Conservation (phyloP, 2,329 filamentous ascomycete genomes). For the Phialophora macrospora region DNA sequence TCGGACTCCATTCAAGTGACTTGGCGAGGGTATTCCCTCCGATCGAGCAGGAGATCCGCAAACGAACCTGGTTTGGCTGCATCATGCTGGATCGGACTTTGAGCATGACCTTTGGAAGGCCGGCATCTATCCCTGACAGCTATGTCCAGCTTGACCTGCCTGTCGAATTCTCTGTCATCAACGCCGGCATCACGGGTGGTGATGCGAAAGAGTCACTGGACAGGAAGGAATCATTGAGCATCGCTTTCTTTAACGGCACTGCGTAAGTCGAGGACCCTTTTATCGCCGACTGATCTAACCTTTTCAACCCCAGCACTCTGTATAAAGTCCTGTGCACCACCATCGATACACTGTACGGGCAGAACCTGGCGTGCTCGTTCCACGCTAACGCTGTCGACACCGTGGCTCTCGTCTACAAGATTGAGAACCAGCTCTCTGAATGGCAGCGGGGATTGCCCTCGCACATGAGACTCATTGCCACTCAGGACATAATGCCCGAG, state of each 20-base stretch:
- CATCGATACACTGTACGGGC: conserved; percentile 43
- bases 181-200: conserved; percentile 3
- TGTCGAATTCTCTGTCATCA: not conserved
- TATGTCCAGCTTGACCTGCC: conserved; percentile 51
- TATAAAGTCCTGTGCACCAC: conserved; percentile 44
- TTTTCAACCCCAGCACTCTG: conserved; percentile 36
- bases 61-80: conserved; percentile 58
- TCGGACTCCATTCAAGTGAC: conserved; percentile 57
- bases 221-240: conserved; percentile 9
- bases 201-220: conserved; percentile 11
- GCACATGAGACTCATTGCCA: conserved; percentile 18
- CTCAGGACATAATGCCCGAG: conserved; percentile 37
- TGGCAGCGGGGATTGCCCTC: conserved; percentile 14
- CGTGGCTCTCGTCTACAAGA: conserved; percentile 17
- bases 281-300: not conserved
- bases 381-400: conserved; percentile 10
- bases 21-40: conserved; percentile 46
- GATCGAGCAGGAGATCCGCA: conserved; percentile 55
- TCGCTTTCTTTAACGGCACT: conserved; percentile 17
- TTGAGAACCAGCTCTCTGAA: conserved; percentile 19
- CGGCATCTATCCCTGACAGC: conserved; percentile 52
- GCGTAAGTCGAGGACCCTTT: conserved; percentile 28
- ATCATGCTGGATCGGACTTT: conserved; percentile 54
- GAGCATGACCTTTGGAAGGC: conserved; percentile 60
- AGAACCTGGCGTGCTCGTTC: conserved; percentile 18